Base-by-base conservation (phyloP, 192 early-diverging fungal genomes). In the Entrophospora sp. region DNA sequence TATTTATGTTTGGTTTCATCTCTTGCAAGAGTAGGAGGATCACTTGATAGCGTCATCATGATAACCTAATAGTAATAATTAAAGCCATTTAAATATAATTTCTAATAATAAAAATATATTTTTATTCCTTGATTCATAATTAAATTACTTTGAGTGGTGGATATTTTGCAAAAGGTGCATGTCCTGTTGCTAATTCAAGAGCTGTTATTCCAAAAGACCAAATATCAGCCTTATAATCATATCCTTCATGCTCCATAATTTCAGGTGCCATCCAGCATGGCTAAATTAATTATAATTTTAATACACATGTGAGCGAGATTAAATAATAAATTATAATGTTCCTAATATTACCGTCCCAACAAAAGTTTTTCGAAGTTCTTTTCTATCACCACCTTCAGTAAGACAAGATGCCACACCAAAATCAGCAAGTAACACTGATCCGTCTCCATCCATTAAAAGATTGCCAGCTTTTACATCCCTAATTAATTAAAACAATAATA, bases 191-290 rank as follows among this genome's bases (percentile, higher is more conserved):
- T 12, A 94, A 69, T 68, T 94, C 92, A 42, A 94, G 71, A 4
- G 87, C 82, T 5, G 92, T 94, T 36, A 94, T 94, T 36, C 92
- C 92, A 77, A 94, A 93, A 64, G 84, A 87, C 92, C 92, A 94
- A 51, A 94, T 90, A 68, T 94, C 92, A 2, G 92, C 92, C 69
- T 91, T 91, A 68, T 85, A 91, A 68, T 92, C 87, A 74, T 94
- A 94, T 1, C 87, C 89, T 10, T 82, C 80, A 68, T 94, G 92
- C 59, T 94, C 89, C 92, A 94, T 94, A n/a, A 94, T 90, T 69
- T 94, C 83, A 5, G 90, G 83, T 37, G 85, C 82, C 83, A 87
- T 83, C 79, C 80, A 84, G 57, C 83, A 84, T 24, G 83, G 83
- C 64, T 74, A 64, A n/a, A n/a, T n/a, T n/a, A n/a, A n/a, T n/a